phyloP scores from a whole-genome alignment of 179 eudicot genomes.

The Kewa caespitosa region DNA sequence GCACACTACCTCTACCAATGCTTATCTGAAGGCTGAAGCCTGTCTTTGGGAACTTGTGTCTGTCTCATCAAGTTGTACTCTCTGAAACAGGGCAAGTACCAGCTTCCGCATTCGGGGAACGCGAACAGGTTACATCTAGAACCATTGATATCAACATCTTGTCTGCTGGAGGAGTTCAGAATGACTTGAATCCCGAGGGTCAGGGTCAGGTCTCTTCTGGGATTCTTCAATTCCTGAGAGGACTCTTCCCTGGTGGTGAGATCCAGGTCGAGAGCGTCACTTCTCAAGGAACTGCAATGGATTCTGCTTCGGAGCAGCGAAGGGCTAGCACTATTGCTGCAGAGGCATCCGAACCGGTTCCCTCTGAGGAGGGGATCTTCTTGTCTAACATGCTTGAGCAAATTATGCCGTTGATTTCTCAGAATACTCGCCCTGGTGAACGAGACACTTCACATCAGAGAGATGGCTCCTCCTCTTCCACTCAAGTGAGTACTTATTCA shows the following conservation, averaged over 20 bases:
- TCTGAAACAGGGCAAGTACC: constrained; percentile 27
- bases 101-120: constrained; percentile 15
- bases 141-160: constrained; percentile 45
- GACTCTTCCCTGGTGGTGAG: constrained; percentile 48
- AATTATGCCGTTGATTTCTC: constrained; percentile 41
- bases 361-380: constrained; percentile 43
- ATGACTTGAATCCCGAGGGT: constrained; percentile 33
- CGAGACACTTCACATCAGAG: constrained; percentile 24
- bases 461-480: constrained; percentile 28
- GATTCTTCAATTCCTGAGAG: constrained; percentile 37
- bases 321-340: constrained; percentile 27
- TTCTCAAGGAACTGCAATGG: constrained; percentile 25
- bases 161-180: constrained; percentile 33
- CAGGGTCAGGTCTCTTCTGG: constrained; percentile 37
- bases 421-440: constrained; percentile 16
- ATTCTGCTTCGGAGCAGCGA: constrained; percentile 27
- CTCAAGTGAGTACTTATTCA: constrained; percentile 34
- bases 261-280: constrained; percentile 42
- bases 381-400: constrained; percentile 45
- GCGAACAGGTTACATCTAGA: constrained; percentile 32
- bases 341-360: constrained; percentile 31
- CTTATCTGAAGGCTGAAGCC: no score
- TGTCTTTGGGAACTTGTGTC: no score
- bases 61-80: no score
- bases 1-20: no score